Evolutionary conservation across 1,139 yeast species (phyloP).

Genomic region (Wickerhamomyces sp.): DNA sequence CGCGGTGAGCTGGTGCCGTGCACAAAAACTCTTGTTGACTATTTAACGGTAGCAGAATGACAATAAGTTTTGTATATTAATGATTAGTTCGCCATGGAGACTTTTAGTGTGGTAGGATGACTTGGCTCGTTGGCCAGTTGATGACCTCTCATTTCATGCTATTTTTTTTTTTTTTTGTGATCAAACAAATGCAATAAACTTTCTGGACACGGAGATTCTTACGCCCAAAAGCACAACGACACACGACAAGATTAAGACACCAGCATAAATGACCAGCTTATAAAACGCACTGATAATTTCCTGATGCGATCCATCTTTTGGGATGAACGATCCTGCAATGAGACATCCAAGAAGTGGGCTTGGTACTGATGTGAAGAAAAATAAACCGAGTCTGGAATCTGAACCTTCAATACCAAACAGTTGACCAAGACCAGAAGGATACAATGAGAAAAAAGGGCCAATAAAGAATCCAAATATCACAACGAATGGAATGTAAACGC

Average conservation of each 20-base stretch:
- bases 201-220: slow-evolving; percentile 12
- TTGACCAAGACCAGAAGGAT: slow-evolving; percentile 19
- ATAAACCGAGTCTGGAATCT: slow-evolving; percentile 16
- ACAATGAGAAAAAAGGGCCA: slow-evolving; percentile 18
- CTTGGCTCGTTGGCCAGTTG: too few relatives aligned
- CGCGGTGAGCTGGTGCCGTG: too few relatives aligned
- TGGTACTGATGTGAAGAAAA: slow-evolving; percentile 14
- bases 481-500: slow-evolving; percentile 12
- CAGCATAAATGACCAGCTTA: slow-evolving; percentile 15
- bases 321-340: slow-evolving; percentile 20
- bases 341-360: slow-evolving; percentile 20
- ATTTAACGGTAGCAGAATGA: too few relatives aligned
- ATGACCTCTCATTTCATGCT: too few relatives aligned
- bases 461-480: slow-evolving; percentile 17
- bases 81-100: too few relatives aligned
- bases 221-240: slow-evolving; percentile 7
- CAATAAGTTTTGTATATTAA: too few relatives aligned
- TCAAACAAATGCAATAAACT: slow-evolving; percentile 12
- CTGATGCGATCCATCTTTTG: slow-evolving; percentile 4
- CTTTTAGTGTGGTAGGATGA: too few relatives aligned
- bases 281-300: slow-evolving; percentile 9
- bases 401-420: slow-evolving; percentile 17
- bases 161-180: too few relatives aligned
- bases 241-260: slow-evolving; percentile 12
- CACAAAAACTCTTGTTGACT: too few relatives aligned